Base-by-base conservation (phyloP, 306 rosid genomes). In the Abrus precatorius region DNA sequence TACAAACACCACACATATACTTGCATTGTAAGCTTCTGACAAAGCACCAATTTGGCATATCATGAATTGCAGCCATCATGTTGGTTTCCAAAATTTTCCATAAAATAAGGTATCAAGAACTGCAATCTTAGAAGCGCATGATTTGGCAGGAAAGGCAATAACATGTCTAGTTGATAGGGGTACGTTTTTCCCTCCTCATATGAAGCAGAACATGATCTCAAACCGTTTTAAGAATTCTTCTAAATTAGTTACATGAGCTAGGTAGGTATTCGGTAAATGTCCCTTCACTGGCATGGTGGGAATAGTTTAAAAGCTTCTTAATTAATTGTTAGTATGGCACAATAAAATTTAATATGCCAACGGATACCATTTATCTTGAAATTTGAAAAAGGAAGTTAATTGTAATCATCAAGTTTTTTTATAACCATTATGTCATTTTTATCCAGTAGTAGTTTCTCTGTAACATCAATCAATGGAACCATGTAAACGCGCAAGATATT, bases 141-240 rank as follows among this genome's bases (percentile, higher is more conserved):
- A 76, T 86, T 83, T 70, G 85, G 85, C 81, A 54, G 70, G 87
- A 59, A 80, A 76, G 87, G 87, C 44, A 86, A 86, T 80, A 83
- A 83, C 85, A 86, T 86, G 87, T 83, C 85, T 83, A 66, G 89
- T 76, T 76, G 36, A 73, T 83, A 60, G 81, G 75, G 75, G 84
- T 66, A 76, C 79, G 76, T 67, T 75, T 80, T 83, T 55, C 72
- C 74, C 81, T 43, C 84, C 81, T 80, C 72, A 57, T 56, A 77
- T 76, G 81, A 86, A 80, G 57, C 85, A 86, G 3, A 72, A 72
- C 81, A 86, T 40, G n/a, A 76, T 80, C 85, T 32, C 81, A 55
- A 83, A 67, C 75, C 81, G 2, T 72, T 85, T 85, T 69, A 43
- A 85, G 74, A 77, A 77, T 77, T 76, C 85, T 72, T 77, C 85